A percentile compares a stretch with the other conserved stretches of the same genome.
phyloP scores from a whole-genome alignment of 805 yeast genomes.

The Suhomyces faveliae region DNA sequence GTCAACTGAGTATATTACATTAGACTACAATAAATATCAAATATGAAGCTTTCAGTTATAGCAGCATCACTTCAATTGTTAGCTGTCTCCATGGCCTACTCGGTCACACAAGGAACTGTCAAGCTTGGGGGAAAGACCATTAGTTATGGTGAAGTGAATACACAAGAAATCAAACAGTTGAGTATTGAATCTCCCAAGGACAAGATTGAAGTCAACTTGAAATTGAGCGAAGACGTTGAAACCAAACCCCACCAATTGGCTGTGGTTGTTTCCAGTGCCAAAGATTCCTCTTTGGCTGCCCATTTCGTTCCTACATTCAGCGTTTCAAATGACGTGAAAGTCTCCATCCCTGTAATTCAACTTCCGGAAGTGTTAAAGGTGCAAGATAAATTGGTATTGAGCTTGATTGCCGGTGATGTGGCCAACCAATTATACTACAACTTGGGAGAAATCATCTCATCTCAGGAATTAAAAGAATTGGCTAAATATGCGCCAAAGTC shows the following conservation, averaged over 20 bases:
- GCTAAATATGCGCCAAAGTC: conserved; percentile 23
- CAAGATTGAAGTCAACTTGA: conserved; percentile 27
- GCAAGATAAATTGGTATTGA: conserved; percentile 30
- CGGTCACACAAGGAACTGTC: conserved; percentile 30
- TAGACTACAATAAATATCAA: conserved; percentile 3
- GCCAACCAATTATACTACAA: conserved; percentile 20
- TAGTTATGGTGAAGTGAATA: conserved; percentile 30
- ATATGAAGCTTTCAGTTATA: conserved; percentile 21
- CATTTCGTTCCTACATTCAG: conserved; percentile 32
- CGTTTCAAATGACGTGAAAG: conserved; percentile 18
- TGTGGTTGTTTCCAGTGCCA: conserved; percentile 25
- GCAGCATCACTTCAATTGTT: conserved; percentile 19
- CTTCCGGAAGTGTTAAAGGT: conserved; percentile 38
- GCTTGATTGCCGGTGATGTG: conserved; percentile 32
- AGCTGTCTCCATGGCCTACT: conserved; percentile 25
- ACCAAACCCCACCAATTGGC: conserved; percentile 37
- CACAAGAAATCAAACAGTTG: conserved; percentile 30
- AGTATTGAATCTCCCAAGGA: conserved; percentile 32
- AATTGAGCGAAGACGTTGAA: conserved; percentile 17
- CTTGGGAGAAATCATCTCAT: conserved; percentile 33
- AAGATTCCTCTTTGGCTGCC: conserved; percentile 29
- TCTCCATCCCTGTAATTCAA: conserved; percentile 25
- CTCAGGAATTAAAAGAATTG: conserved; percentile 23
- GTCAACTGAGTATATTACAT: not conserved
- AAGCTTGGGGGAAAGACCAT: conserved; percentile 23